These are phyloP conservation scores for Hyparrhenia diplandra DNA, from an alignment of 176 grass and related monocot species.

Conservation along the genomic window DNA sequence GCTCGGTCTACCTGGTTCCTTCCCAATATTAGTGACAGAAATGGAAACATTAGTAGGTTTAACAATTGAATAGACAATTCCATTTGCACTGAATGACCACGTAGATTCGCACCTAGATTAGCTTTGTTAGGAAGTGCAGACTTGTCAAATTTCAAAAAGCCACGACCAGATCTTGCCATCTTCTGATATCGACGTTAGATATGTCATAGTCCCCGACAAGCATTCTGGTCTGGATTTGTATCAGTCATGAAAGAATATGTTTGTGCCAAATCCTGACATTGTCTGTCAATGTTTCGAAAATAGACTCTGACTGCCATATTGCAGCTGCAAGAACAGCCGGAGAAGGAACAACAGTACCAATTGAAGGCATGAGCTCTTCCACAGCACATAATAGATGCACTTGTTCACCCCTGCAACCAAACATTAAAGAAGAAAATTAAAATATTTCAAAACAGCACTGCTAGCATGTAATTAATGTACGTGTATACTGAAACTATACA, in stretches of 20 bases:
- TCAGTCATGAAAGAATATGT: constrained; percentile 21
- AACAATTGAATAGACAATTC: constrained; percentile 26
- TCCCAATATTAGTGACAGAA: constrained; percentile 50
- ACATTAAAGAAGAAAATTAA: neutral
- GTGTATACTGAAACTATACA: neutral
- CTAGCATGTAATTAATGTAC: neutral
- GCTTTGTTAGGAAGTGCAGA: constrained; percentile 27
- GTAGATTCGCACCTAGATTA: constrained; percentile 52
- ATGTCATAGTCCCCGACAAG: constrained; percentile 36
- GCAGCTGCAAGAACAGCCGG: constrained; percentile 74
- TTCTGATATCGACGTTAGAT: constrained; percentile 78
- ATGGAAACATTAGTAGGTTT: constrained; percentile 48
- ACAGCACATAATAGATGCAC: constrained; percentile 69
- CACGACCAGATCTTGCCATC: constrained; percentile 97
- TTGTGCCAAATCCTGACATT: constrained; percentile 44
- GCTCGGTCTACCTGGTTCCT: constrained; percentile 58
- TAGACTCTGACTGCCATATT: constrained; percentile 82
- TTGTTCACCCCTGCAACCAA: constrained; percentile 76
- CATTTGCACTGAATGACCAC: constrained; percentile 32
- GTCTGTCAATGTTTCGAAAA: constrained; percentile 49
- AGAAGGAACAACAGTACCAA: constrained; percentile 75
- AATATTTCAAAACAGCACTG: constrained; percentile 5
- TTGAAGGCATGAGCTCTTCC: constrained; percentile 91
- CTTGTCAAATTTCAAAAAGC: constrained; percentile 77
- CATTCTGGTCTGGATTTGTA: constrained; percentile 21